Evolutionary conservation across 2,329 filamentous ascomycete species (phyloP), one percentile per base, ranked within the genome.

Genomic region (Sporothrix pallida): DNA sequence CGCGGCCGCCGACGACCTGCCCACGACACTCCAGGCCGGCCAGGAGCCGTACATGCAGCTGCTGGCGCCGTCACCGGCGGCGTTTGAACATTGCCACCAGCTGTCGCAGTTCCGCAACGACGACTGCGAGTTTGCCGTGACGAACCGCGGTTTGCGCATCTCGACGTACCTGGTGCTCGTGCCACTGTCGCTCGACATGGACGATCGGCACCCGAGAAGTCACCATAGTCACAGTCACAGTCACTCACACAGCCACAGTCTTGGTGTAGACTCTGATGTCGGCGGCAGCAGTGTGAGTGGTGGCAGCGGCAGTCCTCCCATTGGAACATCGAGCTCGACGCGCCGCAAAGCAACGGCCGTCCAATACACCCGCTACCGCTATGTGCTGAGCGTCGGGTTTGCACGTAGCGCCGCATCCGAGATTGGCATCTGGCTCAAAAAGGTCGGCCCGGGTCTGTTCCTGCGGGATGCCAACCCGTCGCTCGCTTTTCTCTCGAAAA

Each of bases 91-190:
- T 37, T 74, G 73, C 63, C 63, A 70, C 56, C 15, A 56, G 17
- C 54, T 72, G 7, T n/a, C 63, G 23, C 60, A 50, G 26, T 74
- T 75, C 54, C 73, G 62, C 37, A 58, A 73, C 20, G 70, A 74
- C 42, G 75, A 76, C 54, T 70, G 52, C 20, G 75, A 75, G 52
- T 74, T 75, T 50, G 31, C 70, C 10, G 48, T 76, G 2, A 76
- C 74, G 1, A 76, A 75, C 58, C 73, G 73, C 23, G 75, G 75
- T 12, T n/a, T 76, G 69, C 74, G 73, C 58, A 72, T 76, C 58
- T 67, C 58, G 7, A 65, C 69, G 10, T 72, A 74, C 52, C 73
- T 74, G 0, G 46, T 75, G 20, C 65, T 75, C n/a, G 52, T 74
- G n/a, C 74, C 72, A 6, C n/a, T 75, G 68, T 46, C 63, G 31